A percentile compares a stretch with the other conserved stretches of the same genome.
Evolutionary conservation across 2,329 filamentous ascomycete species (phyloP).

Genomic region (Beauveria varroae): DNA sequence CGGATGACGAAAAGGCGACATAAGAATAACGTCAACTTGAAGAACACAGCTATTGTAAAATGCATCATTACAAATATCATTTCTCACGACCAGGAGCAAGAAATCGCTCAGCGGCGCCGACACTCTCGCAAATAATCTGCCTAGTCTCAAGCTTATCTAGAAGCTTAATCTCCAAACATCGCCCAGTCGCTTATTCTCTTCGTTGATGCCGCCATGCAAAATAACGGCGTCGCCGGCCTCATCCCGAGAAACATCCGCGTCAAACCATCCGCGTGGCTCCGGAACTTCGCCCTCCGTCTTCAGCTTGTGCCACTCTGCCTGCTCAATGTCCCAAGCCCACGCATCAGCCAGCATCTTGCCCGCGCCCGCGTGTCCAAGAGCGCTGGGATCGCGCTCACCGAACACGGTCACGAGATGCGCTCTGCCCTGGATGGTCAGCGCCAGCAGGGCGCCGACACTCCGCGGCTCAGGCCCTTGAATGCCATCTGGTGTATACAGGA

Average conservation of each 20-base stretch:
- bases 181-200: slow-evolving; percentile 28
- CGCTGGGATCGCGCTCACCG: slow-evolving; percentile 30
- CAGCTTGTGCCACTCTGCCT: slow-evolving; percentile 22
- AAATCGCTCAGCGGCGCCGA: too few species aligned
- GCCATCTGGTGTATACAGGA: slow-evolving; percentile 20
- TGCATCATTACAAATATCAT: too few species aligned
- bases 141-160: neutral
- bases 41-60: too few species aligned
- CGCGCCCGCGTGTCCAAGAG: slow-evolving; percentile 31
- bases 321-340: slow-evolving; percentile 32
- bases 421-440: slow-evolving; percentile 15
- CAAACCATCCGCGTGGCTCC: slow-evolving; percentile 32
- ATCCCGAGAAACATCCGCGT: slow-evolving; percentile 22
- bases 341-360: slow-evolving; percentile 33
- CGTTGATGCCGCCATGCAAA: slow-evolving; percentile 31
- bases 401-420: slow-evolving; percentile 30
- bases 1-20: too few species aligned
- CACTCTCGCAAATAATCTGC: neutral
- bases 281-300: slow-evolving; percentile 17
- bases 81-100: too few species aligned
- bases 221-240: slow-evolving; percentile 19
- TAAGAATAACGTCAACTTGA: too few species aligned
- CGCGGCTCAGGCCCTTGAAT: slow-evolving; percentile 22
- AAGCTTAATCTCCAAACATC: slow-evolving; percentile 31
- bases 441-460: slow-evolving; percentile 24